A percentile compares a stretch with the other conserved stretches of the same genome.
Evolutionary conservation across 495 filamentous ascomycete genomes (phyloP).

Genomic region (Xylaria longipes): DNA sequence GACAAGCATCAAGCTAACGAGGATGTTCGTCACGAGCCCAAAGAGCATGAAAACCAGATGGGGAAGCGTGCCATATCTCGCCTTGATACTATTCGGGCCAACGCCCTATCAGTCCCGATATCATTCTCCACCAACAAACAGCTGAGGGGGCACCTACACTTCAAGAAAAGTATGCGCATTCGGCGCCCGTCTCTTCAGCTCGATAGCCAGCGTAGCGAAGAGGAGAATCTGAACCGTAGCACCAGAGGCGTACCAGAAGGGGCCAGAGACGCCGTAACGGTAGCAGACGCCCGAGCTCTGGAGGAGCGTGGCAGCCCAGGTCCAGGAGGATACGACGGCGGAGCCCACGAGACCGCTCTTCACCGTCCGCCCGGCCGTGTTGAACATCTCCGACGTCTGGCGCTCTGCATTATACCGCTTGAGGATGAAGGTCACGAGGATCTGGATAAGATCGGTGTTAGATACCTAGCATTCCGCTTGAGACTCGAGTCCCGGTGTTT

Average conservation of each 20-base stretch:
- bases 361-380: constrained; percentile 89
- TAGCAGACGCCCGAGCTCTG: constrained; percentile 92
- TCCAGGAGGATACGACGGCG: constrained; percentile 96
- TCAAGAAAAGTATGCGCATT: constrained; percentile 90
- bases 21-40: constrained; percentile 81
- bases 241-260: constrained; percentile 83
- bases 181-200: constrained; percentile 85
- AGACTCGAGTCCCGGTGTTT: background rate
- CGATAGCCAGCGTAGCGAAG: constrained; percentile 93
- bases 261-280: constrained; percentile 88
- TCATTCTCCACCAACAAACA: constrained; percentile 19
- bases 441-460: constrained; percentile 36
- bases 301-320: constrained; percentile 84
- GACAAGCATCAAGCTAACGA: constrained; percentile 89
- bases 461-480: constrained; percentile 22
- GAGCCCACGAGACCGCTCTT: constrained; percentile 94
- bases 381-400: constrained; percentile 98
- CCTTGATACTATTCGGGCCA: constrained; percentile 45
- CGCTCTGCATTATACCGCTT: constrained; percentile 91
- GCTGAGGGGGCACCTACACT: constrained; percentile 68
- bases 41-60: constrained; percentile 82
- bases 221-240: constrained; percentile 81
- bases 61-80: constrained; percentile 63
- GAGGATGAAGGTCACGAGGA: constrained; percentile 77
- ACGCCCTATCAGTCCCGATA: constrained; percentile 24